A percentile compares a stretch with the other conserved stretches of the same genome.
Conservation (phyloP, 2,329 filamentous ascomycete species). For the Verticillium isaacii region DNA sequence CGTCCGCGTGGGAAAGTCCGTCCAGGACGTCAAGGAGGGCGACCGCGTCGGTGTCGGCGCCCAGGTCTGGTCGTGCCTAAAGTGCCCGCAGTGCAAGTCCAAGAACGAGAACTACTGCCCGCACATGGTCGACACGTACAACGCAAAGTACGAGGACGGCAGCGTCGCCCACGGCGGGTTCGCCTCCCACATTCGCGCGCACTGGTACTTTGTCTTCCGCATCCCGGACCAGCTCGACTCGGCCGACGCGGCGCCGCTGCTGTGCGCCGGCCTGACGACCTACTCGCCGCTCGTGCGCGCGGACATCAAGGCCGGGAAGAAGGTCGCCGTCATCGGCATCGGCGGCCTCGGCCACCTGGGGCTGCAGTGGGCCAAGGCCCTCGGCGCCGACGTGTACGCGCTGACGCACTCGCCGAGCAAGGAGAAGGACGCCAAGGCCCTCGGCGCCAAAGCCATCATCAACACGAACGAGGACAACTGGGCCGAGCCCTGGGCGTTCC, state of each 20-base stretch:
- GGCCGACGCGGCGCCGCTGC: constrained; percentile 58
- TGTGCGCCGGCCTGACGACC: constrained; percentile 74
- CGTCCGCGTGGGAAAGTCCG: constrained; percentile 38
- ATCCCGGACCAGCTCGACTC: constrained; percentile 49
- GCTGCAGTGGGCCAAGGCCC: constrained; percentile 64
- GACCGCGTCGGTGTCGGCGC: constrained; percentile 63
- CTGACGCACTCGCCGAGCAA: constrained; percentile 58
- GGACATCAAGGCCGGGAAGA: constrained; percentile 64
- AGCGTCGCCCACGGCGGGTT: constrained; percentile 61
- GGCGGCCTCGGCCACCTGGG: constrained; percentile 73
- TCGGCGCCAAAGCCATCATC: constrained; percentile 57
- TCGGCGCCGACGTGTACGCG: constrained; percentile 63
- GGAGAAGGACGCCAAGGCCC: constrained; percentile 51
- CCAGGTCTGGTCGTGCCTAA: constrained; percentile 53
- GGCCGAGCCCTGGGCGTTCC: constrained; percentile 47
- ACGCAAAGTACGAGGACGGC: constrained; percentile 51
- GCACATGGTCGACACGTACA: constrained; percentile 49
- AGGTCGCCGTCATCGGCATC: constrained; percentile 66
- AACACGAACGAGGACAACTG: constrained; percentile 46
- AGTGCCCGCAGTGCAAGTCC: constrained; percentile 40
- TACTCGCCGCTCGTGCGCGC: constrained; percentile 65
- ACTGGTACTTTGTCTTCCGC: constrained; percentile 55
- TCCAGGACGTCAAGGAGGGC: constrained; percentile 49
- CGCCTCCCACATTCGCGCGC: constrained; percentile 41
- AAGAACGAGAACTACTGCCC: constrained; percentile 48